A percentile compares a stretch with the other conserved stretches of the same genome.
Conservation (phyloP, 495 filamentous ascomycete genomes). For the Penicillium soppii region DNA sequence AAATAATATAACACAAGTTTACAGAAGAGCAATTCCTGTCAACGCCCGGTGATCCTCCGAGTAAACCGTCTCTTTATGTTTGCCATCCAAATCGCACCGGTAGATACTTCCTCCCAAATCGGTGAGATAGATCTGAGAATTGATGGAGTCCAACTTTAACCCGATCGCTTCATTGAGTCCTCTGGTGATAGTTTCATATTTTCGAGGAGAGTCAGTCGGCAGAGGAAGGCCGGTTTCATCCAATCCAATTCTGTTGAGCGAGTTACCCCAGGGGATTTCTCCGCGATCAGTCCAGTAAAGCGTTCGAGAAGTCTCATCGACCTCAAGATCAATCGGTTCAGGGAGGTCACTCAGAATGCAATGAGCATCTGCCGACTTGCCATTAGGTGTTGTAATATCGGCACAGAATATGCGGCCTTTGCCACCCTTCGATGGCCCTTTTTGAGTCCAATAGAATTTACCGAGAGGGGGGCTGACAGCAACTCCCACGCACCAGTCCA, state of each 20-base stretch:
- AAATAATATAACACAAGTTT: not conserved
- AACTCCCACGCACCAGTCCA: conserved; percentile 33
- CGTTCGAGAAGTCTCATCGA: conserved; percentile 34
- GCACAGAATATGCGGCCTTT: conserved; percentile 51
- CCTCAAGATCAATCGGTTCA: conserved; percentile 52
- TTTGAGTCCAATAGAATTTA: conserved; percentile 59
- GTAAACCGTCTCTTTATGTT: conserved; percentile 26
- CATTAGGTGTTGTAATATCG: conserved; percentile 29
- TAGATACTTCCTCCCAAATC: conserved; percentile 50
- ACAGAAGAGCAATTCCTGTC: conserved; percentile 23
- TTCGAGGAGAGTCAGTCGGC: not conserved
- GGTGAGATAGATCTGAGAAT: conserved; percentile 41
- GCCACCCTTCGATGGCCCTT: conserved; percentile 48
- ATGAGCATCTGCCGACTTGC: conserved; percentile 32
- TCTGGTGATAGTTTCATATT: conserved; percentile 29
- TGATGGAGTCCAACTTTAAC: conserved; percentile 42
- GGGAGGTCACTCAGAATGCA: conserved; percentile 39
- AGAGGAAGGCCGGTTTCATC: conserved; percentile 17
- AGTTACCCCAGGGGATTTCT: conserved; percentile 48
- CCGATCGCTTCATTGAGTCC: conserved; percentile 52
- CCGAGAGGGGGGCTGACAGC: conserved; percentile 23
- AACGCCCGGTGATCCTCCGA: conserved; percentile 27
- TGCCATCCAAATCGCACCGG: conserved; percentile 42
- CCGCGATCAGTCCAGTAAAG: conserved; percentile 59
- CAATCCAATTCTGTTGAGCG: conserved; percentile 35